phyloP scores from a whole-genome alignment of 345 rosid genomes.

The Eutrema heterophyllum region DNA sequence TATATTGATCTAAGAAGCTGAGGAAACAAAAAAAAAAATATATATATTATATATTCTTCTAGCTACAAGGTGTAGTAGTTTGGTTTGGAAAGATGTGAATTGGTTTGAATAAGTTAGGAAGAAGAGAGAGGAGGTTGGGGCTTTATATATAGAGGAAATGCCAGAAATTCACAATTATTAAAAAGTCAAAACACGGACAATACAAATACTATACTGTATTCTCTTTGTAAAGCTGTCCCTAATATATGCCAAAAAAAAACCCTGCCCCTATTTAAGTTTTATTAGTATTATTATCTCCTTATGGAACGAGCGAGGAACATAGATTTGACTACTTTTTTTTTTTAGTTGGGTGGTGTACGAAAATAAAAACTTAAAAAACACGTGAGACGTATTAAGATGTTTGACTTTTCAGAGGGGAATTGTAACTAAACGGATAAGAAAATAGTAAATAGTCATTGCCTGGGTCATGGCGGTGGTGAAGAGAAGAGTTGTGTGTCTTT shows the following conservation, averaged over 20 bases:
- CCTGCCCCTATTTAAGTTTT: neutral
- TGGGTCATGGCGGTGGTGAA: slow-evolving; percentile 22
- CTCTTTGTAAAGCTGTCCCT: neutral
- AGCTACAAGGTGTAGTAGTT: slow-evolving; percentile 23
- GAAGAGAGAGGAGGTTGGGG: slow-evolving; percentile 7
- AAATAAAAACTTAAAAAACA: slow-evolving; percentile 1
- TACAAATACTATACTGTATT: slow-evolving; percentile 2
- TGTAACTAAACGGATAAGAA: slow-evolving; percentile 25
- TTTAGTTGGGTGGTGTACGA: slow-evolving; percentile 9
- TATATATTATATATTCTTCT: neutral
- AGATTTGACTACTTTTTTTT: slow-evolving; percentile 23
- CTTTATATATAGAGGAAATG: slow-evolving; percentile 26
- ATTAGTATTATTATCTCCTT: neutral
- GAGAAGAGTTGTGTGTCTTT: neutral
- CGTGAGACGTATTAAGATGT: slow-evolving; percentile 15
- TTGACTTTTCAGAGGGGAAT: slow-evolving; percentile 42
- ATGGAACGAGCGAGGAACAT: slow-evolving; percentile 25
- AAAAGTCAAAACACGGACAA: slow-evolving; percentile 62
- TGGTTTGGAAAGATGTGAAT: slow-evolving; percentile 27
- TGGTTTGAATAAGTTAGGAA: slow-evolving; percentile 35
- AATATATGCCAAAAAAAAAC: slow-evolving; percentile 3
- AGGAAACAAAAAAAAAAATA: neutral
- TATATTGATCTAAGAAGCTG: slow-evolving; percentile 12
- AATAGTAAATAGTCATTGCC: slow-evolving; percentile 12
- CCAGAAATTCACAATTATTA: slow-evolving; percentile 1